Evolutionary conservation across 768 basidiomycete genomes (phyloP), one percentile per base, ranked within the genome.

Genomic region (Chalciporus pseudorubinellus): DNA sequence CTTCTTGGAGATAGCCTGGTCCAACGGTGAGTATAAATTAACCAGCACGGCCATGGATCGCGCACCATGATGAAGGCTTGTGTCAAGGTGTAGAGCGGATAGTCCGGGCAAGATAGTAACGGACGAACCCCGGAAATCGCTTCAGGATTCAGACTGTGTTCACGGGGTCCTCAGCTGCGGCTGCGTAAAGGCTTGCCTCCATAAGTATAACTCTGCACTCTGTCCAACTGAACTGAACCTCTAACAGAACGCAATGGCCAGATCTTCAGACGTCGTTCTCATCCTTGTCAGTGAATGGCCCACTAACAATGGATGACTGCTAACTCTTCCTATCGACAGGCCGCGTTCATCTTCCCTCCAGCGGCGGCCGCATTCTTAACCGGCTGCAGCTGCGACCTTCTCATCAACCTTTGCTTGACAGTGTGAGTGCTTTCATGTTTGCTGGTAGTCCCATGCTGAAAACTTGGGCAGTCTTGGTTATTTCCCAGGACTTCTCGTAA

Each of bases 1-100:
- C 73, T 92, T 93, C 78, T 91, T 93, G 42, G 91, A 92, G 62
- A 84, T 82, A 43, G 89, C 91, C 90, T 92, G 61, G 49, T 19
- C 4, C 1, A 14, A 48, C 9, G 2, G 46, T 67, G 6, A 61
- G 47, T 11, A 45, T 12, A 19, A 46, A 2, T 29, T 2, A 18
- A 14, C 13, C 7, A 39, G 34, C 29, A 29, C 18, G 24, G 39
- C 22, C 22, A 36, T 2, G 40, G 2, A 14, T 22, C 26, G 34
- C 65, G 47, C 36, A 65, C 65, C 65, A 66, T 66, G 52, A 50
- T 44, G 48, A 51, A 59, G 41, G 22, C 39, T 41, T 48, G 44
- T 47, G 46, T 33, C 43, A 44, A 29, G 36, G 21, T 50, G 33
- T 40, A 22, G 33, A 12, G 9, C 10, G 20, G 34, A 24, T n/a